phyloP scores from a whole-genome alignment of 441 rosid species.

The Lepidium campestre region DNA sequence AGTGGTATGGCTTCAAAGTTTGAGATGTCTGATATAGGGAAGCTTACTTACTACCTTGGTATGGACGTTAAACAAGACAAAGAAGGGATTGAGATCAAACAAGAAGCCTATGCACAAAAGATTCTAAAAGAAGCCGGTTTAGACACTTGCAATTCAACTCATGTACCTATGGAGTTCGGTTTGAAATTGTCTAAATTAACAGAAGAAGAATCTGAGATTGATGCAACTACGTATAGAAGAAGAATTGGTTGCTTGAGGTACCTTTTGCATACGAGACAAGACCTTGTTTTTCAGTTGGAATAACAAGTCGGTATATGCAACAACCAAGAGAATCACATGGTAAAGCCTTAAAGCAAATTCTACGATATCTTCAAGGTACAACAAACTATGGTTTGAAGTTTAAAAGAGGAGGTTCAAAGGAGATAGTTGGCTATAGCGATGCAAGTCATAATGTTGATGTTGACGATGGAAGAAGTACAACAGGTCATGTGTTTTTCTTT shows the following conservation, averaged over 20 bases:
- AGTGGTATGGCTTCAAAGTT: background rate
- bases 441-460: too few relatives aligned
- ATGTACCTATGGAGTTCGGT: background rate
- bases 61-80: background rate
- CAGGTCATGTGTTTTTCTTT: too few relatives aligned
- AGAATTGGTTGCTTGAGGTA: background rate
- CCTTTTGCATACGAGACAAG: background rate
- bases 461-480: too few relatives aligned
- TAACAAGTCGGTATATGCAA: too few relatives aligned
- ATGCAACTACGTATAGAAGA: background rate
- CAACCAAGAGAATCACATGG: too few relatives aligned
- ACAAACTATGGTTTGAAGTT: too few relatives aligned
- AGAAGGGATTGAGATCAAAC: background rate
- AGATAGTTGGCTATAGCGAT: too few relatives aligned
- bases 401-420: too few relatives aligned
- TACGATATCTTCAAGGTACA: too few relatives aligned
- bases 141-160: background rate
- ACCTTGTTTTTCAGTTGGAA: too few relatives aligned
- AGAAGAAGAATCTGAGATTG: background rate
- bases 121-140: background rate
- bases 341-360: too few relatives aligned
- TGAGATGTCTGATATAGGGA: background rate
- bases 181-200: background rate
- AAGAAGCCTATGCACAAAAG: background rate
- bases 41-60: background rate